Base-by-base conservation (phyloP, 2,329 filamentous ascomycete species). In the Ophiostoma novo-ulmi region DNA sequence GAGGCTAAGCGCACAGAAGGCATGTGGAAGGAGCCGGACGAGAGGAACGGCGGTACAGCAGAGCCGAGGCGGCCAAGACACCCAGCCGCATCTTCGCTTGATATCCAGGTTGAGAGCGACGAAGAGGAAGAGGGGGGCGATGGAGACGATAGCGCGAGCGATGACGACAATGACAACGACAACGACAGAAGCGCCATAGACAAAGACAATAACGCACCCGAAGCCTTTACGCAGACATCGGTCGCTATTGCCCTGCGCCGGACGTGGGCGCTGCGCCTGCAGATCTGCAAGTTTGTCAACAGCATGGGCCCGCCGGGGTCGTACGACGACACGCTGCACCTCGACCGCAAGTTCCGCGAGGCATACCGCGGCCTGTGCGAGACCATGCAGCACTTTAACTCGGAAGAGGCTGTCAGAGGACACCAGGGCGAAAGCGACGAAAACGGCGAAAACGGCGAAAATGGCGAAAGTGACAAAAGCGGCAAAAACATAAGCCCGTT, bases 291-390 rank as follows among this genome's bases (percentile, higher is more conserved):
- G 11, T 80, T 82, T 31, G 75, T 83, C 70, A 87, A 86, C 75
- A 80, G 82, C 71, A 80, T 85, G 70, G 77, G 78, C n/a, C 77
- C 78, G 2, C 75, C 78, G 3, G 77, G 80, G 6, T 80, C 80
- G 1, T 86, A 85, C 73, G 80, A 82, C 39, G 81, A 83, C 67
- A 82, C 82, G 0, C 77, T 86, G 5, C 78, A 79, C 1, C 77
- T 85, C 31, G 82, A 82, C 71, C 77, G 79, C 0, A 79, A 82
- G 65, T 78, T 87, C 1, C 81, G 79, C 3, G 78, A 77, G 38
- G 78, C 78, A 0, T 78, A 82, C 31, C 77, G 78, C 2, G 73
- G 74, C 1, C 77, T 84, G 36, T 78, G 74, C 11, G 71, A 74
- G 67, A 74, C 73, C 2, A 72, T 80, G 13, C 76, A 79, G 39